phyloP scores from a whole-genome alignment of 257 asterid genomes.

The Rauvolfia tetraphylla region DNA sequence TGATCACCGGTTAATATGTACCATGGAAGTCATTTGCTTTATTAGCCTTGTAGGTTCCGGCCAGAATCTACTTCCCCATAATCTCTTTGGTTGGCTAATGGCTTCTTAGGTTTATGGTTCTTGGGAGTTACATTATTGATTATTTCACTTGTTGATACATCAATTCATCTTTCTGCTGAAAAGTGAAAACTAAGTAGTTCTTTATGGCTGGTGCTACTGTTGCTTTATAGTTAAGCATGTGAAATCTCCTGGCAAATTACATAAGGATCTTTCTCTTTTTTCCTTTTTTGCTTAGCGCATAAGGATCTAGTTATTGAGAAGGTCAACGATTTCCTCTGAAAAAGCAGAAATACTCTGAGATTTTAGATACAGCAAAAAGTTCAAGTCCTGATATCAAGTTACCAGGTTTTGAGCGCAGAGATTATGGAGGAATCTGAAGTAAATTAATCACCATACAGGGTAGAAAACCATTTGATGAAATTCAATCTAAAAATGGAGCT shows the following conservation, averaged over 20 bases:
- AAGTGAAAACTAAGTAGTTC: neutral
- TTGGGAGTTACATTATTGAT: neutral
- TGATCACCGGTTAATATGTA: neutral
- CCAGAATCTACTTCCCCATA: neutral
- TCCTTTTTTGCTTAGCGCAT: no score
- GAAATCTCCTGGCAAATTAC: neutral
- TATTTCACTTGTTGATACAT: neutral
- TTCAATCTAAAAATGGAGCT: neutral
- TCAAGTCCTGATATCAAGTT: neutral
- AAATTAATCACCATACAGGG: neutral
- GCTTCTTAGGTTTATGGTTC: neutral
- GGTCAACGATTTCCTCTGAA: neutral
- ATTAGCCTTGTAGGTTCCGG: neutral
- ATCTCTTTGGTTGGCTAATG: neutral
- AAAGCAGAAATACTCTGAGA: neutral
- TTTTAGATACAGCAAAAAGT: neutral
- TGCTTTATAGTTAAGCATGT: neutral
- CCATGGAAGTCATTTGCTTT: neutral
- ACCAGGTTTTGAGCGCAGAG: neutral
- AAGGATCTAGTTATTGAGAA: neutral
- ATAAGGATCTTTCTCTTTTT: no score
- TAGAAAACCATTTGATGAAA: neutral
- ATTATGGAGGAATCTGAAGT: neutral
- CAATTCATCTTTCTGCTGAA: neutral
- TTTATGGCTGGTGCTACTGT: neutral